These are phyloP conservation scores for Podila epigama DNA, from an alignment of 192 early-diverging fungal genomes.

Conservation along the genomic window DNA sequence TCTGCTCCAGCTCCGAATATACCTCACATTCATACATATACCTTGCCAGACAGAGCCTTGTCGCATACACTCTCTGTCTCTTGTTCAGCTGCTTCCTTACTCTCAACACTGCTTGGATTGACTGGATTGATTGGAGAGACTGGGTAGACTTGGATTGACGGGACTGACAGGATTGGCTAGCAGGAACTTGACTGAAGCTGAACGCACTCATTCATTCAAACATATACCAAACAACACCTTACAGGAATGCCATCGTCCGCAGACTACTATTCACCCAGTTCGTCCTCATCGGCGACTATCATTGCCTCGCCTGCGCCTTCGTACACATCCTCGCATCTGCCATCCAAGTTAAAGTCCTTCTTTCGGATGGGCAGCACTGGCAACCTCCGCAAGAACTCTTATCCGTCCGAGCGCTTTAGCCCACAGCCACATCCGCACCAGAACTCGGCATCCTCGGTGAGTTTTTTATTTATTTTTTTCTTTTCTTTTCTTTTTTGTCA, in stretches of 20 bases:
- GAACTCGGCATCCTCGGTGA: constrained; percentile 17
- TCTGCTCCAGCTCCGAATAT: not conserved
- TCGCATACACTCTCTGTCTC: not conserved
- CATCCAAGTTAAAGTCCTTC: constrained; percentile 53
- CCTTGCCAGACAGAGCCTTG: not conserved
- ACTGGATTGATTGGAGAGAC: no score
- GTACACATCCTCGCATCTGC: constrained; percentile 39
- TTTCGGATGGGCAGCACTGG: constrained; percentile 42
- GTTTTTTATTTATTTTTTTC: not conserved
- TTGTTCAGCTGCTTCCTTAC: not conserved
- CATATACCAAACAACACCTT: not conserved
- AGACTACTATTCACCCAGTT: constrained; percentile 21
- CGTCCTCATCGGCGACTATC: constrained; percentile 36
- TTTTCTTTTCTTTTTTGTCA: no score
- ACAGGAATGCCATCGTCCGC: not conserved
- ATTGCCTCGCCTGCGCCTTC: constrained; percentile 53
- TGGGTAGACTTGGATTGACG: no score
- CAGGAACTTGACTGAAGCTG: no score
- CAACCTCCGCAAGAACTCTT: constrained; percentile 3
- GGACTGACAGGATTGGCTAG: no score
- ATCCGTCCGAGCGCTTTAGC: not conserved
- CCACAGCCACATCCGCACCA: constrained; percentile 2
- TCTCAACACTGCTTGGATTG: no score
- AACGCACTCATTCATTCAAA: no score
- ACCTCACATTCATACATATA: not conserved